Base-by-base conservation (phyloP, 768 basidiomycete genomes). In the Tylopilus sp. region DNA sequence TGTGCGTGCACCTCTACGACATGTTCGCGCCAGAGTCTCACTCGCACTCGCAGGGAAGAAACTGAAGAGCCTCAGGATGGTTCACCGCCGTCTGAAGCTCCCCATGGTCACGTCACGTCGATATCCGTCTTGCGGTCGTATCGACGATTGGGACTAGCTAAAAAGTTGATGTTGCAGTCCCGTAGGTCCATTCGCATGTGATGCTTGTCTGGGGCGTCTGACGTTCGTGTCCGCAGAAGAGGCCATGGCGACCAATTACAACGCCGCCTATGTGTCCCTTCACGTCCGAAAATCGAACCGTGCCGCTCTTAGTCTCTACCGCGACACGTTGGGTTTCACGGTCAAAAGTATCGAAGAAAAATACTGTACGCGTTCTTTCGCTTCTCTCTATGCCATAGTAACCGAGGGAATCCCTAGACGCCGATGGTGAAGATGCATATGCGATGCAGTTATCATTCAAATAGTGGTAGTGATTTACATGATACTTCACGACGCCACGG, bases 221-320 rank as follows among this genome's bases (percentile, higher is more conserved):
- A 58, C 19, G 10, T 42, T 30, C 22, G 47, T 17, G 22, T 45
- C 26, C 24, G 24, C 64, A 95, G 95, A 98, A 70, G 85, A 92
- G 56, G 91, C 95, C 2, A 98, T 98, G 95, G 78, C 82, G 14
- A 81, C 82, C 2, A 79, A 92, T n/a, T 96, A 95, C 74, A 80
- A 82, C 31, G 94, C 93, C 0, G 71, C 83, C 17, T 89, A 86
- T 61, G 90, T 94, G 19, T 91, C 90, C 0, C 74, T 98, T 21
- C 94, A 98, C 61, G 95, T 98, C 26, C 81, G 96, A 42, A 90
- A 92, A 72, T 92, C 92, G n/a, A 98, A 98, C 66, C 84, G 88
- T 51, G 92, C 95, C 0, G 95, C 96, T 1, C 83, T 98, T 40
- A 83, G 80, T 12, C 75, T 98, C 48, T 98, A 98, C 69, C 81